A percentile compares a stretch with the other conserved stretches of the same genome.
Evolutionary conservation across 495 filamentous ascomycete genomes (phyloP).

Genomic region (Penicillium desertorum): DNA sequence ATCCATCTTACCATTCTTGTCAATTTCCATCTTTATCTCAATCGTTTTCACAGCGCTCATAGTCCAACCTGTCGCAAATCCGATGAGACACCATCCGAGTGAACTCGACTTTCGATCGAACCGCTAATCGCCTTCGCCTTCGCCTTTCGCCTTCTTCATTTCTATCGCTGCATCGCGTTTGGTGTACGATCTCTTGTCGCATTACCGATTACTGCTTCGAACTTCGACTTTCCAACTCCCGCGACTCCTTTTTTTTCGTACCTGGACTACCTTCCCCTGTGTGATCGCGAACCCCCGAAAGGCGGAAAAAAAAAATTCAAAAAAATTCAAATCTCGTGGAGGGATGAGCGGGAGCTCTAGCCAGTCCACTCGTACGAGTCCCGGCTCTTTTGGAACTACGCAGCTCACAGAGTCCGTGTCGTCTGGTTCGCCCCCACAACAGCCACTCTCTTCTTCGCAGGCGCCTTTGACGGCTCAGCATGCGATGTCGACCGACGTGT

Average conservation of each 20-base stretch:
- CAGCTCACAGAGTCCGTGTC: constrained; percentile 50
- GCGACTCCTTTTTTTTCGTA: constrained; percentile 18
- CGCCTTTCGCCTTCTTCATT: constrained; percentile 7
- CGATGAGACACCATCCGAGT: constrained; percentile 24
- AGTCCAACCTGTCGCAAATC: constrained; percentile 25
- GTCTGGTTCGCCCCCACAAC: constrained; percentile 47
- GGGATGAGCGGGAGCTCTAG: constrained; percentile 52
- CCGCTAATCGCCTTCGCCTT: constrained; percentile 17
- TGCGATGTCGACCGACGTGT: constrained; percentile 55
- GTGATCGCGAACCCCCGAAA: constrained; percentile 27
- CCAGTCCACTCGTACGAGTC: constrained; percentile 51
- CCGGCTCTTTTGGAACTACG: constrained; percentile 47
- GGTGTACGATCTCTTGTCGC: constrained; percentile 16
- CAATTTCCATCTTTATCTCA: constrained; percentile 23
- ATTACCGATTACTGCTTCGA: constrained; percentile 21
- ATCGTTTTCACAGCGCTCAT: constrained; percentile 8
- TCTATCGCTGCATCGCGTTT: constrained; percentile 17
- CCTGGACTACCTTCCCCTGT: background rate
- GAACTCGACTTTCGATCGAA: constrained; percentile 20
- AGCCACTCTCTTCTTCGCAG: constrained; percentile 39
- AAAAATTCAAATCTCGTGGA: constrained; percentile 28
- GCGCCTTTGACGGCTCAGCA: constrained; percentile 50
- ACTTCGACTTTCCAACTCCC: constrained; percentile 18
- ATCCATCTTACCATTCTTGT: constrained; percentile 15
- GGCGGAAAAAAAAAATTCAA: constrained; percentile 26